These are phyloP conservation scores for Mucor mucedo DNA, from an alignment of 371 early-diverging fungal genomes.

Conservation along the genomic window DNA sequence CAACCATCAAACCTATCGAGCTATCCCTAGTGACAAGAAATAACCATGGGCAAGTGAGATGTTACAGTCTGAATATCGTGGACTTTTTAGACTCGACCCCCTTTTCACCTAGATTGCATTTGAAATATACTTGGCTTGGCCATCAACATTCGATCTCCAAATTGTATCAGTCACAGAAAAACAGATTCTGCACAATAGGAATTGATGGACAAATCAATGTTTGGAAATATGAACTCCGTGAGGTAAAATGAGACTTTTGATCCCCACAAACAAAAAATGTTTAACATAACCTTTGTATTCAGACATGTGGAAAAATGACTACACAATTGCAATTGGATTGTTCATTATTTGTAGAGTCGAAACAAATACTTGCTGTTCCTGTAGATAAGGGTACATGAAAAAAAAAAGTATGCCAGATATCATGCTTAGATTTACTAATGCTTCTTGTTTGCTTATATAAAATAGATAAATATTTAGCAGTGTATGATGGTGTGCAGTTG, in stretches of 20 bases:
- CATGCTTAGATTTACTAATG: background rate
- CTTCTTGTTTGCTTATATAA: background rate
- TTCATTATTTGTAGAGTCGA: slow-evolving; percentile 27
- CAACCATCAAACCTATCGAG: slow-evolving; percentile 72
- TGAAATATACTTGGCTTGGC: slow-evolving; percentile 73
- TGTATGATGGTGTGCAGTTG: slow-evolving; percentile 43
- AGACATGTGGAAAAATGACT: slow-evolving; percentile 38
- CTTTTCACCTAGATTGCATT: slow-evolving; percentile 60
- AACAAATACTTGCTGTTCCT: slow-evolving; percentile 30
- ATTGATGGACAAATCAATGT: slow-evolving; percentile 59
- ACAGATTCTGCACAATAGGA: slow-evolving; percentile 58
- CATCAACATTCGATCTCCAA: slow-evolving; percentile 57
- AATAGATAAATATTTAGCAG: slow-evolving; percentile 42
- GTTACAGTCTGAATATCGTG: slow-evolving; percentile 74
- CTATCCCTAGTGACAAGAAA: slow-evolving; percentile 66
- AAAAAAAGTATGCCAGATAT: background rate
- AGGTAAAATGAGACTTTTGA: slow-evolving; percentile 25
- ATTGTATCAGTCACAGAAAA: slow-evolving; percentile 47
- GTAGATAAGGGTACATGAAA: slow-evolving; percentile 36
- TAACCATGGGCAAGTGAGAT: slow-evolving; percentile 65
- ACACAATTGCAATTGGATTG: slow-evolving; percentile 40
- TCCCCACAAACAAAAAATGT: too few species aligned
- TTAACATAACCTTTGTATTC: background rate
- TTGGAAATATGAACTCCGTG: slow-evolving; percentile 57
- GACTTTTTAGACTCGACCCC: slow-evolving; percentile 76